These are phyloP conservation scores for Pythium scleroteichum DNA, from an alignment of 352 stramenopile species.

Conservation along the genomic window DNA sequence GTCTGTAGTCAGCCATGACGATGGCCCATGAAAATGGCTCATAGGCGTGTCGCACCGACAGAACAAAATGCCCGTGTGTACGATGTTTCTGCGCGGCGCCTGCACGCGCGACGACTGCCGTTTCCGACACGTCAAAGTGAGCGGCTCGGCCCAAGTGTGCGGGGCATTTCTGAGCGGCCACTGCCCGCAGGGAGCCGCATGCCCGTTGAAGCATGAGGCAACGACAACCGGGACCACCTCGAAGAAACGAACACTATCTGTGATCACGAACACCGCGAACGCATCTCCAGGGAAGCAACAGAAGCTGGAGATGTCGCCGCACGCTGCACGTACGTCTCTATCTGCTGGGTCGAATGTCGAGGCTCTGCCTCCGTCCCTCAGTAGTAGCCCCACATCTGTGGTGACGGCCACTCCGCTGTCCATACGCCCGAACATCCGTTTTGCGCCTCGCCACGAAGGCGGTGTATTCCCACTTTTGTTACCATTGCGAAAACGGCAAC, in stretches of 20 bases:
- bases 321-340: slow-evolving; percentile 21
- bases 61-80: slow-evolving; percentile 86
- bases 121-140: slow-evolving; percentile 86
- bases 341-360: background rate
- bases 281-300: slow-evolving; percentile 3
- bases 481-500: slow-evolving; percentile 18
- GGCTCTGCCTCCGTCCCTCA: background rate
- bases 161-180: slow-evolving; percentile 68
- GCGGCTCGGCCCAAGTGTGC: slow-evolving; percentile 56
- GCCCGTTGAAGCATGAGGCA: slow-evolving; percentile 64
- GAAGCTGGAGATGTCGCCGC: slow-evolving; percentile 3
- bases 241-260: slow-evolving; percentile 18
- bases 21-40: background rate
- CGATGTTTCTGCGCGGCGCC: slow-evolving; percentile 69
- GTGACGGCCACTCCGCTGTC: slow-evolving; percentile 4
- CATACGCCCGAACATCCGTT: slow-evolving; percentile 39
- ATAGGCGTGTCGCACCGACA: slow-evolving; percentile 16
- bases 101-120: slow-evolving; percentile 77
- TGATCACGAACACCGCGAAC: background rate
- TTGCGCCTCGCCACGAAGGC: slow-evolving; percentile 51
- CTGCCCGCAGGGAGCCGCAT: slow-evolving; percentile 54
- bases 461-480: slow-evolving; percentile 49
- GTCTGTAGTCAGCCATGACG: slow-evolving; percentile 27
- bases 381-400: slow-evolving; percentile 4
- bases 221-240: slow-evolving; percentile 7